Percentiles rank a stretch among this genome's conserved stretches.
Conservation (phyloP, 2,329 filamentous ascomycete species). For the Penicillium sp. region DNA sequence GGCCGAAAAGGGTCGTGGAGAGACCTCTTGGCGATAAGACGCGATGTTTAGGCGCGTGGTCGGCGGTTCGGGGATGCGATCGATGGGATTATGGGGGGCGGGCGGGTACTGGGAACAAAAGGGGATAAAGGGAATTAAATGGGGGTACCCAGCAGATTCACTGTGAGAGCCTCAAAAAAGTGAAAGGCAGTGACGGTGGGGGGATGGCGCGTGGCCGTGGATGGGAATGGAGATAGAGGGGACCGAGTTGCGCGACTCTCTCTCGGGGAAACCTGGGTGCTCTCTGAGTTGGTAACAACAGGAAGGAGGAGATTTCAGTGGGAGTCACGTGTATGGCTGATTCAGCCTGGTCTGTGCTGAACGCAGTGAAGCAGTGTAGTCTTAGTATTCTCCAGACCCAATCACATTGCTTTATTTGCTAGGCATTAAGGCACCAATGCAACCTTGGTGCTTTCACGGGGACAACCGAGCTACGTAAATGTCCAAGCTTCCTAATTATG, state of each 20-base stretch:
- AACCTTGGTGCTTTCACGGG: neutral
- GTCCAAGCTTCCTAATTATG: no score
- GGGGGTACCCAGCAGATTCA: conserved; percentile 10
- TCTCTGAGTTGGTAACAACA: conserved; percentile 32
- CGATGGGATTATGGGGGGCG: conserved; percentile 22
- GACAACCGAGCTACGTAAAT: no score
- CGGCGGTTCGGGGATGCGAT: conserved; percentile 27
- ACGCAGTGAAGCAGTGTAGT: neutral
- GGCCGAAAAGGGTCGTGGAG: conserved; percentile 22
- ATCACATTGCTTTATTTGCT: neutral
- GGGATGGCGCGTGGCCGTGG: conserved; percentile 33
- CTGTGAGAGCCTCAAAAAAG: conserved; percentile 21
- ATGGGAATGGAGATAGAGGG: conserved; percentile 41
- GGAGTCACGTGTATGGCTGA: conserved; percentile 30
- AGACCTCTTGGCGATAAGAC: conserved; percentile 35
- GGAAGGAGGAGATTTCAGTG: conserved; percentile 36
- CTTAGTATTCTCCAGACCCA: neutral
- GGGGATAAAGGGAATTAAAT: conserved; percentile 21
- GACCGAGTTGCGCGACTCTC: conserved; percentile 39
- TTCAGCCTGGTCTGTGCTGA: conserved; percentile 20
- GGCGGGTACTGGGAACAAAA: conserved; percentile 20
- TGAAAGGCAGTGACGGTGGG: conserved; percentile 24
- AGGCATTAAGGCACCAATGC: neutral
- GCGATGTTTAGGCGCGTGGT: conserved; percentile 32
- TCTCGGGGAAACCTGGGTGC: conserved; percentile 39